Evolutionary conservation across 1,284 basidiomycete genomes (phyloP).

Genomic region (Trichosporon sp.): DNA sequence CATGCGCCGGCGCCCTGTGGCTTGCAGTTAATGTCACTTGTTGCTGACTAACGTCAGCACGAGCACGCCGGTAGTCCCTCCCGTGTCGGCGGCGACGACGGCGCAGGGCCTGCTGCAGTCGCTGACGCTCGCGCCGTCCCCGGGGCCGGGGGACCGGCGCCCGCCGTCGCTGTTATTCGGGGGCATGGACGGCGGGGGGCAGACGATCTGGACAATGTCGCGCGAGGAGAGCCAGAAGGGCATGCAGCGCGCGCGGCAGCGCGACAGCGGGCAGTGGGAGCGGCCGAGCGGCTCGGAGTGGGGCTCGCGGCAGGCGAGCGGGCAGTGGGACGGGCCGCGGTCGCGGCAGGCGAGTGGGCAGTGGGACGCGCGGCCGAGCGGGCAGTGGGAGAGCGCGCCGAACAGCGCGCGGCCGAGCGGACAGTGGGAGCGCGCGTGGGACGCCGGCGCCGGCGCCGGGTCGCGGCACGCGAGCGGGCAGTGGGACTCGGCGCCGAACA

Average conservation of each 20-base stretch:
- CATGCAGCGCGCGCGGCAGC: conserved; percentile 9
- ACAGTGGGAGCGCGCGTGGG: not conserved
- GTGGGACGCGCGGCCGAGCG: not conserved
- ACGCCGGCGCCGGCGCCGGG: not conserved
- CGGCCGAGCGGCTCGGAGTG: not conserved
- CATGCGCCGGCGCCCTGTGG: not conserved
- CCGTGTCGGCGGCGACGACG: conserved; percentile 15
- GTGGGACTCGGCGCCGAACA: not conserved
- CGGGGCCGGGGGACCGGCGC: not conserved
- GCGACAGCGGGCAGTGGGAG: not conserved
- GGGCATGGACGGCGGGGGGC: conserved; percentile 16
- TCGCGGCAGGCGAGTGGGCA: not conserved
- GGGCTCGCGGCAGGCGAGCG: not conserved
- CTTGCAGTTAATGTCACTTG: not conserved
- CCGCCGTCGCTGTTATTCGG: conserved; percentile 26
- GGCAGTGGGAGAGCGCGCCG: not conserved
- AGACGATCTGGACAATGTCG: conserved; percentile 38
- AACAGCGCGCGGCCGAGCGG: not conserved
- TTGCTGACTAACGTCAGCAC: not conserved
- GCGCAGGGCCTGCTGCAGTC: conserved; percentile 27
- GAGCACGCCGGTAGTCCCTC: conserved; percentile 10
- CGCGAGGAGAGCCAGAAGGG: conserved; percentile 34
- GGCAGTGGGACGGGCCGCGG: not conserved
- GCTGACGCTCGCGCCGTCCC: conserved; percentile 17
- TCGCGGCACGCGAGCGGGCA: not conserved